Evolutionary conservation across 2,329 filamentous ascomycete genomes (phyloP).

Genomic region (Diaporthe citrichinensis): DNA sequence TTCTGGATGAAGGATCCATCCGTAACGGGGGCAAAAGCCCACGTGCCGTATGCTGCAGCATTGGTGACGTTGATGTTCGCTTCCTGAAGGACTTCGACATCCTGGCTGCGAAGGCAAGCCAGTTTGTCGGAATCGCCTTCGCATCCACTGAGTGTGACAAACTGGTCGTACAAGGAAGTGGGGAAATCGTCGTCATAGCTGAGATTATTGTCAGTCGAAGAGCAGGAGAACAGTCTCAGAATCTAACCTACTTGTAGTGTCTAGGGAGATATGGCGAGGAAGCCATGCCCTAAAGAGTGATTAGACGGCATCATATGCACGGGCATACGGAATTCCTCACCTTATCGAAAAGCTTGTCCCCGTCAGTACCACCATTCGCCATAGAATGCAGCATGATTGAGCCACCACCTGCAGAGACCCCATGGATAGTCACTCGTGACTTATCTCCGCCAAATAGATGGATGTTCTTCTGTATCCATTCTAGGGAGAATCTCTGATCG

Average conservation of each 20-base stretch:
- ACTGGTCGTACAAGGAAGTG: constrained; percentile 3
- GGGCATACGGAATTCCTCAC: not conserved
- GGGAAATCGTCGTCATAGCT: constrained; percentile 3
- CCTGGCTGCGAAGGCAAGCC: not conserved
- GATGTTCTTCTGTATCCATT: not conserved
- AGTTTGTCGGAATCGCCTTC: not conserved
- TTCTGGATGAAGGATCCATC: constrained; percentile 13
- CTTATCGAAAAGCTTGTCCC: constrained; percentile 5
- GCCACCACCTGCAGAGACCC: constrained; percentile 11
- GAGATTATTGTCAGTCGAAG: not conserved
- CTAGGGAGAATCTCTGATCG: constrained; percentile 12
- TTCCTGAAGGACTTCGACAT: constrained; percentile 7
- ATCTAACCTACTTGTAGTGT: not conserved
- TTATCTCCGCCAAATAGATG: not conserved
- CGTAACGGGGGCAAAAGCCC: not conserved
- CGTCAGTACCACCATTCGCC: constrained; percentile 1
- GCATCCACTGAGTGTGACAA: not conserved
- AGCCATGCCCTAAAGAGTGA: not conserved
- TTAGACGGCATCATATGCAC: not conserved
- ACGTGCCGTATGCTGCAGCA: constrained; percentile 7
- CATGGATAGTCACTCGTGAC: constrained; percentile 4
- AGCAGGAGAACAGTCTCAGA: not conserved
- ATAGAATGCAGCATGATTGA: constrained; percentile 20
- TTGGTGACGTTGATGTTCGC: constrained; percentile 8
- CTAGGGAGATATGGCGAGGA: constrained; percentile 5